phyloP scores from a whole-genome alignment of 2,329 filamentous ascomycete genomes.

The Penicillium paneum region DNA sequence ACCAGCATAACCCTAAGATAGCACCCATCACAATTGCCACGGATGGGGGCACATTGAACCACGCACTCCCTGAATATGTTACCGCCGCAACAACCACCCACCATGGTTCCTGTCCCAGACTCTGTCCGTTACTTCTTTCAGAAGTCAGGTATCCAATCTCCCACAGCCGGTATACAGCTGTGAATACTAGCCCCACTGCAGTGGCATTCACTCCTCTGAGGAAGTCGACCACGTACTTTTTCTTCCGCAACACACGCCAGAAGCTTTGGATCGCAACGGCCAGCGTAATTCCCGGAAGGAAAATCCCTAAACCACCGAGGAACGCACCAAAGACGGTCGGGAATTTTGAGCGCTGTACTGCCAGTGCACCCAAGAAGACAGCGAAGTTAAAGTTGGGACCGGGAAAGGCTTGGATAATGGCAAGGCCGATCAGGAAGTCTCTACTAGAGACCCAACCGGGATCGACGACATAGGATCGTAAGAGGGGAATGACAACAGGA shows the following conservation, averaged over 20 bases:
- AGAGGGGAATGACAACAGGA: constrained; percentile 62
- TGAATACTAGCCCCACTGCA: constrained; percentile 62
- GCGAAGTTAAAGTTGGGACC: constrained; percentile 55
- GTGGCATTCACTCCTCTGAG: constrained; percentile 58
- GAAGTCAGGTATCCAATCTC: constrained; percentile 59
- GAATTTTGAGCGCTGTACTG: constrained; percentile 36
- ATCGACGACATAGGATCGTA: constrained; percentile 61
- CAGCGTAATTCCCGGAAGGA: constrained; percentile 37
- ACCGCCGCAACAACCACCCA: constrained; percentile 61
- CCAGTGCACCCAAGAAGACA: constrained; percentile 55
- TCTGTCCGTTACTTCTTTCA: constrained; percentile 49
- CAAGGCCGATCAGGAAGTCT: constrained; percentile 70
- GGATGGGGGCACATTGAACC: constrained; percentile 47
- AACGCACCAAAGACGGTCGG: constrained; percentile 48
- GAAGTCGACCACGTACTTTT: constrained; percentile 48
- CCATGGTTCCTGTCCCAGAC: constrained; percentile 59
- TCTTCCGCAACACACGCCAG: constrained; percentile 52
- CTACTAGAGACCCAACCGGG: constrained; percentile 68
- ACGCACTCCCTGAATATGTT: constrained; percentile 47
- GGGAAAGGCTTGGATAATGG: constrained; percentile 68
- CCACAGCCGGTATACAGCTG: constrained; percentile 62
- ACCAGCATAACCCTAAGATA: constrained; percentile 48
- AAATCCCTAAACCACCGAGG: constrained; percentile 49
- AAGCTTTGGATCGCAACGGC: constrained; percentile 45
- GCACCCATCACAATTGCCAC: constrained; percentile 48